Evolutionary conservation across 495 filamentous ascomycete species (phyloP).

Genomic region (Chaetomium cochliodes): DNA sequence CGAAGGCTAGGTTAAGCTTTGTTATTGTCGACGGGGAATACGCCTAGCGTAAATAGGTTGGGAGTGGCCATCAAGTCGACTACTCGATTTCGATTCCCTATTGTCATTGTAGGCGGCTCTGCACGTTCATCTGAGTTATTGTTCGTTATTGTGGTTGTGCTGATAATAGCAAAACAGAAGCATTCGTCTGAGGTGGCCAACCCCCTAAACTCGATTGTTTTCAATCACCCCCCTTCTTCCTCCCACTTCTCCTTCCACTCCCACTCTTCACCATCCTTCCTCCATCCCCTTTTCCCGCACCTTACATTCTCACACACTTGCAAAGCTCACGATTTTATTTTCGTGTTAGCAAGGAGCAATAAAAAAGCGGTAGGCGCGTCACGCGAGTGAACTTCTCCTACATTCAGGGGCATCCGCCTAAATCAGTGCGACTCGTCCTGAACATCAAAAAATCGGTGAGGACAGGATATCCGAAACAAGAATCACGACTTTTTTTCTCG

Average conservation of each 20-base stretch:
- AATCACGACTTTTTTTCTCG: not conserved
- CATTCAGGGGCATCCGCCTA: conserved; percentile 9
- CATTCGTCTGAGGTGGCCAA: not conserved
- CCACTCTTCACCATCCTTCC: not conserved
- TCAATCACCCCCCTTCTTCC: not conserved
- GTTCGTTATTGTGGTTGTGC: conserved; percentile 14
- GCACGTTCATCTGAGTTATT: conserved; percentile 1
- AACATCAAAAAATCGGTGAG: conserved; percentile 7
- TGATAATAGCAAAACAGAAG: conserved; percentile 7
- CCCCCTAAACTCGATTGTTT: conserved; percentile 7
- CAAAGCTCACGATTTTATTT: not conserved
- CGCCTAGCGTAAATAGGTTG: not conserved
- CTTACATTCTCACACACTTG: not conserved
- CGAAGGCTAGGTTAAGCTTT: not conserved
- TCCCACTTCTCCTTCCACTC: conserved; percentile 1
- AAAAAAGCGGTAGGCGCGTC: conserved; percentile 4
- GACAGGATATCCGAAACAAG: not conserved
- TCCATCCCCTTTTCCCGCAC: not conserved
- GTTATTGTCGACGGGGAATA: not conserved
- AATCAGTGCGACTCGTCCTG: conserved; percentile 5
- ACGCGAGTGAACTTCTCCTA: not conserved
- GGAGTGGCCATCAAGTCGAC: not conserved
- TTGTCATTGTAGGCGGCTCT: conserved; percentile 2
- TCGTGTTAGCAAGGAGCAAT: not conserved
- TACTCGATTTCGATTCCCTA: not conserved